Conservation (phyloP, 306 rosid species). For the Prunus mume region DNA sequence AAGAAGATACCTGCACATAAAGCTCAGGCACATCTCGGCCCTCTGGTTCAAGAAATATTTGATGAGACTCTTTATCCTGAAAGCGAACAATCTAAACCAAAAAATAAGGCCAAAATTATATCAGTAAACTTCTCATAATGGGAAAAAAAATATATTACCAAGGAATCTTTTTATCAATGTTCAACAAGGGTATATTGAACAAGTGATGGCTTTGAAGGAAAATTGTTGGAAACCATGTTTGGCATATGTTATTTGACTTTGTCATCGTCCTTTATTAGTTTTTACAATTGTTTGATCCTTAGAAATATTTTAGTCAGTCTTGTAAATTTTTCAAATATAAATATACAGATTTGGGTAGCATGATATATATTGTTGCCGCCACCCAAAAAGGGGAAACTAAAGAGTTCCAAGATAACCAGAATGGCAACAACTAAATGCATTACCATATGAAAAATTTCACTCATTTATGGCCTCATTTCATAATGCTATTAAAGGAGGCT, state of each 20-base stretch:
- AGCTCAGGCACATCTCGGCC: constrained; percentile 93
- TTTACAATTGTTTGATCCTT: not conserved
- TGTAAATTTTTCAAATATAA: not conserved
- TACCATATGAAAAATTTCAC: not conserved
- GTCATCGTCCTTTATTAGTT: not conserved
- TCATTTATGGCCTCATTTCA: not conserved
- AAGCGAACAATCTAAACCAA: constrained; percentile 76
- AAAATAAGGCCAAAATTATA: not conserved
- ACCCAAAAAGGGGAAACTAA: not conserved
- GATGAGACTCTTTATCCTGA: constrained; percentile 93
- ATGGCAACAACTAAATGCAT: not conserved
- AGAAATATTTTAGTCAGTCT: not conserved
- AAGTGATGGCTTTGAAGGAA: not conserved
- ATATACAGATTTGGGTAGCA: not conserved
- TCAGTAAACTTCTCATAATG: not conserved
- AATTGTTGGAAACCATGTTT: not conserved
- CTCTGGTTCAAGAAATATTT: constrained; percentile 98
- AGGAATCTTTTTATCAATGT: not conserved
- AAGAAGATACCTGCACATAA: constrained; percentile 74
- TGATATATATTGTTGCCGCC: not conserved
- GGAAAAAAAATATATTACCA: not conserved
- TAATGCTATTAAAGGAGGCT: not conserved
- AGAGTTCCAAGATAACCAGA: not conserved
- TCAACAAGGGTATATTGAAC: not conserved
- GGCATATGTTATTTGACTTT: not conserved